Evolutionary conservation across 2,329 filamentous ascomycete genomes (phyloP).

Genomic region (Pezicula rhizophila): DNA sequence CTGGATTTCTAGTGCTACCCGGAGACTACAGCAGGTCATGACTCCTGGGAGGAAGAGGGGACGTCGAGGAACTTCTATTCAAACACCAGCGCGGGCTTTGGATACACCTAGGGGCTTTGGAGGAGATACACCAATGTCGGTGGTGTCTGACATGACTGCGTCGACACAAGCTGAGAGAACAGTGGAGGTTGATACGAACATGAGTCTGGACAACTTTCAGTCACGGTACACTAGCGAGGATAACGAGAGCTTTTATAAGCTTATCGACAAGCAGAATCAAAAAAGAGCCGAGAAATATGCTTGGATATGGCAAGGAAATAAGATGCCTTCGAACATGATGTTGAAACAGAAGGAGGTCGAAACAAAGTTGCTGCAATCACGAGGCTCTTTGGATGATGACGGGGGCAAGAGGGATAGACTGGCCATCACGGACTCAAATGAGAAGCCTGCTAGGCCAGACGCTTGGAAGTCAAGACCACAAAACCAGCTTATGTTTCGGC

Average conservation of each 20-base stretch:
- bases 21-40: conserved; percentile 70
- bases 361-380: conserved; percentile 41
- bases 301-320: conserved; percentile 87
- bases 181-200: conserved; percentile 60
- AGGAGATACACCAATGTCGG: conserved; percentile 68
- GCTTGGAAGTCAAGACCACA: conserved; percentile 68
- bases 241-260: conserved; percentile 91
- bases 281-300: conserved; percentile 78
- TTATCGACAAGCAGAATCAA: conserved; percentile 85
- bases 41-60: conserved; percentile 57
- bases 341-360: conserved; percentile 60
- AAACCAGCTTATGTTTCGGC: conserved; percentile 83
- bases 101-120: conserved; percentile 61
- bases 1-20: conserved; percentile 81
- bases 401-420: conserved; percentile 50
- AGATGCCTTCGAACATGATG: conserved; percentile 75
- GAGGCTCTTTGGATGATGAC: conserved; percentile 45
- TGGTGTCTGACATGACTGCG: conserved; percentile 34
- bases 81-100: conserved; percentile 26
- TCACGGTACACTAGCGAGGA: conserved; percentile 94
- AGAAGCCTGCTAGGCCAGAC: conserved; percentile 71
- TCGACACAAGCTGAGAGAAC: conserved; percentile 32
- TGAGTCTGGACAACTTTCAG: conserved; percentile 83
- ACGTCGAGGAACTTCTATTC: conserved; percentile 26
- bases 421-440: conserved; percentile 60